Base-by-base conservation (phyloP, 1,284 basidiomycete genomes). In the Entoloma clypeatum region DNA sequence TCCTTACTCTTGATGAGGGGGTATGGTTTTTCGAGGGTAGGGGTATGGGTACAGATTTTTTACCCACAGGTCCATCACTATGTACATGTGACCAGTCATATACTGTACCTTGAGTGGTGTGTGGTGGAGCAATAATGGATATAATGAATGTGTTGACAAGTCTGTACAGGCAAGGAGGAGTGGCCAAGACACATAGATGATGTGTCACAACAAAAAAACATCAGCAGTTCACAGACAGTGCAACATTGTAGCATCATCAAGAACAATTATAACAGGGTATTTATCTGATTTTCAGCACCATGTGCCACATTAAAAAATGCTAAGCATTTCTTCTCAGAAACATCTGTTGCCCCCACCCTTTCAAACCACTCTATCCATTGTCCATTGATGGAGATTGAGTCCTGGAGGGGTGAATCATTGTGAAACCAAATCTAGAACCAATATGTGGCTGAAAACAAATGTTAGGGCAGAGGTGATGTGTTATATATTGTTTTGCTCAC, bases 271-370 rank as follows among this genome's bases (percentile, higher is more conserved):
- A 32, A 32, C 16, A 9, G 31, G 30, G 30, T 33, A 33, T 13
- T n/a, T 33, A 33, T 8, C 18, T 33, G 32, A 33, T 33, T 13
- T 22, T 22, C 32, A 33, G 32, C 32, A 22, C 32, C 32, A 33
- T 21, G 18, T 2, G 14, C n/a, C n/a, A n/a, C 18, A n/a, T 21
- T 33, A 4, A 11, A 30, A 30, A 30, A 30, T 11, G 11, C 28
- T 6, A 5, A 21, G 18, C 32, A 33, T 33, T 33, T 22, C 32
- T 33, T 13, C 32, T 33, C 18, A 13, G 18, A 13, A 22, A 8
- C 8, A 33, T 33, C 32, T 22, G 23, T 33, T 22, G 7, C 32
- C 18, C 32, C 18, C 32, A 33, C 18, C 32, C 32, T 33, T 21
- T 21, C 32, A 5, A 11, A 33, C 32, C 32, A 1, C 9, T 21